Conservation (phyloP, 192 early-diverging fungal genomes). For the Backusella sp. region DNA sequence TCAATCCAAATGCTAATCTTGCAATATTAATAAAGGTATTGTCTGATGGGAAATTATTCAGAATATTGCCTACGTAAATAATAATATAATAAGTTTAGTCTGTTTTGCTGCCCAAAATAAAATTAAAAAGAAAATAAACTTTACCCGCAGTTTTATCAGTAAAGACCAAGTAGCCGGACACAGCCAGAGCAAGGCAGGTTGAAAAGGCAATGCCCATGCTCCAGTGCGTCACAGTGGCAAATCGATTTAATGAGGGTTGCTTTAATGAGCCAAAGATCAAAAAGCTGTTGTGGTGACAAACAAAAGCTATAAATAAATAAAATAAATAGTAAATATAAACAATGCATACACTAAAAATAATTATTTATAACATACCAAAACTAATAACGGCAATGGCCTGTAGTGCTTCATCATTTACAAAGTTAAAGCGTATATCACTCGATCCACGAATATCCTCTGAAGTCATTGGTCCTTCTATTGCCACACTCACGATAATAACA, state of each 20-base stretch:
- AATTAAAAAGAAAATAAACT: background rate
- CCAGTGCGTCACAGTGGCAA: constrained; percentile 80
- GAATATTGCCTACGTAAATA: constrained; percentile 66
- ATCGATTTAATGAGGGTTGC: constrained; percentile 79
- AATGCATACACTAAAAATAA: background rate
- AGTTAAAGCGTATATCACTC: constrained; percentile 31
- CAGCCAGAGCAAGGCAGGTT: constrained; percentile 69
- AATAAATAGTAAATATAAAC: constrained; percentile 4
- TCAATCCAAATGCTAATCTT: constrained; percentile 82
- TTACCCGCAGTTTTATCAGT: constrained; percentile 78
- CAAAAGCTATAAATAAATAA: constrained; percentile 62
- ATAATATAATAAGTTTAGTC: background rate
- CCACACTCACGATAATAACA: constrained; percentile 71
- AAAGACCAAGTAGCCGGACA: constrained; percentile 77
- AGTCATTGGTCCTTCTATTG: constrained; percentile 66
- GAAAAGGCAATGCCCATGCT: constrained; percentile 71
- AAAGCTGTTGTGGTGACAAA: constrained; percentile 95
- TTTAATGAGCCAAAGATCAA: constrained; percentile 85
- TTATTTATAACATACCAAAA: constrained; percentile 56
- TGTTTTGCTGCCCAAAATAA: background rate
- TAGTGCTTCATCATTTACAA: constrained; percentile 57
- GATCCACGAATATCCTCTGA: constrained; percentile 52
- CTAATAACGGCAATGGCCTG: constrained; percentile 89
- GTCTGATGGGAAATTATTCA: constrained; percentile 86
- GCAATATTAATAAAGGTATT: constrained; percentile 82